Conservation (phyloP, 352 stramenopile species). For the Thalassiosira sp. region DNA sequence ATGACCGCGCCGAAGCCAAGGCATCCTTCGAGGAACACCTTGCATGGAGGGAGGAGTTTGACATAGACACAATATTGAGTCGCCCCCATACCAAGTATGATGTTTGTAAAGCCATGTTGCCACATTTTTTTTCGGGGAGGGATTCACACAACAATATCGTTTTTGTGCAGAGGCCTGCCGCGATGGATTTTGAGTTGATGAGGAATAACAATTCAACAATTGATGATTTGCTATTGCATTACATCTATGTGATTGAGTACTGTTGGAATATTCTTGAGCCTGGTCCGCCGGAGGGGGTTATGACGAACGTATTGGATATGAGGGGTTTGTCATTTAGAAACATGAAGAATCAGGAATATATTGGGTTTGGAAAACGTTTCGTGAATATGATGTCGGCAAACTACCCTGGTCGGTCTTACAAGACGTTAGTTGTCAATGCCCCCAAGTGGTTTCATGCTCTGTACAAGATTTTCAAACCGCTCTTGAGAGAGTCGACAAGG, state of each 20-base stretch:
- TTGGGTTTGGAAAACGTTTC: conserved; percentile 74
- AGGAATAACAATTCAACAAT: conserved; percentile 57
- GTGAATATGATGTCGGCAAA: conserved; percentile 87
- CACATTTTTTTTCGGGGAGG: conserved; percentile 71
- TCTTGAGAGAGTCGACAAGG: conserved; percentile 92
- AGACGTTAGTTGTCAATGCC: conserved; percentile 95
- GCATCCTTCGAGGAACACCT: conserved; percentile 52
- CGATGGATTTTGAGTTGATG: conserved; percentile 66
- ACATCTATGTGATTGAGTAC: conserved; percentile 82
- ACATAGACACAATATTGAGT: conserved; percentile 63
- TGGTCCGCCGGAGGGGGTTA: conserved; percentile 54
- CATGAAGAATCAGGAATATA: conserved; percentile 62
- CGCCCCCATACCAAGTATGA: conserved; percentile 72
- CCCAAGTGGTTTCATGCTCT: conserved; percentile 93
- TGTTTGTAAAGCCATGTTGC: conserved; percentile 62
- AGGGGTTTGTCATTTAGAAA: conserved; percentile 62
- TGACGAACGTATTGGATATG: conserved; percentile 81
- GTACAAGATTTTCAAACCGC: conserved; percentile 91
- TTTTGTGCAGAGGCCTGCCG: conserved; percentile 65
- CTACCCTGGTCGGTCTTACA: conserved; percentile 91
- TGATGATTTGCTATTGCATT: conserved; percentile 77
- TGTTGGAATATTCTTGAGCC: conserved; percentile 80
- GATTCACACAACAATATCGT: conserved; percentile 70
- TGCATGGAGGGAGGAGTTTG: conserved; percentile 60
- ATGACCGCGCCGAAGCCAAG: conserved; percentile 57